These are phyloP conservation scores for Tremellales sp. DNA, from an alignment of 1,284 basidiomycete species.

Conservation along the genomic window DNA sequence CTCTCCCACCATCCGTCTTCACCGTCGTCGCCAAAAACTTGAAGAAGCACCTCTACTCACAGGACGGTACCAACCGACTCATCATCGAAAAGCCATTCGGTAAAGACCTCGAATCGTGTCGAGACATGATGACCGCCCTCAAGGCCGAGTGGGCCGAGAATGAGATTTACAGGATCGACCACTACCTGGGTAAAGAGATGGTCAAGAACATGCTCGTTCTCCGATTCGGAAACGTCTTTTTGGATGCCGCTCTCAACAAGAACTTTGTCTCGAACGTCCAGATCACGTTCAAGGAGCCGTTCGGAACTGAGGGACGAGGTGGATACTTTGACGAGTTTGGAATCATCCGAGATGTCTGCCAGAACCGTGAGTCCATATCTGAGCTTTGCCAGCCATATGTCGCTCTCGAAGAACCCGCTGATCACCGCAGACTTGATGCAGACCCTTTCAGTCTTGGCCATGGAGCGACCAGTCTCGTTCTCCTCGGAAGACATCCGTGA, in stretches of 20 bases:
- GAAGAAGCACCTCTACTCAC: conserved; percentile 71
- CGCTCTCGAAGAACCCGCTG: conserved; percentile 6
- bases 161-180: conserved; percentile 96
- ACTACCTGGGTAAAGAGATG: conserved; percentile 98
- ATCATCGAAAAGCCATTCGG: conserved; percentile 97
- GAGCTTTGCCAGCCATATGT: not conserved
- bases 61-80: conserved; percentile 74
- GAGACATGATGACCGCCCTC: conserved; percentile 69
- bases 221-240: conserved; percentile 85
- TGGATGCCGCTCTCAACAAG: conserved; percentile 86
- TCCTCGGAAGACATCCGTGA: conserved; percentile 93
- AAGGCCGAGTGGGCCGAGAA: conserved; percentile 88
- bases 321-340: conserved; percentile 99
- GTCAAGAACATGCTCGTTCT: conserved; percentile 94
- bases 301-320: conserved; percentile 92
- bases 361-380: conserved; percentile 77
- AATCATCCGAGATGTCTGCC: conserved; percentile 90
- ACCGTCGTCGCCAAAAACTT: conserved; percentile 77
- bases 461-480: conserved; percentile 97
- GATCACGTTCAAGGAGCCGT: conserved; percentile 97
- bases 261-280: conserved; percentile 92
- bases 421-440: conserved; percentile 72
- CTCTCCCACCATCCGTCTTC: conserved; percentile 90
- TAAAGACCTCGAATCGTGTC: conserved; percentile 83
- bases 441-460: conserved; percentile 84